These are phyloP conservation scores for Amanita thiersii DNA, from an alignment of 768 basidiomycete genomes.

Conservation along the genomic window DNA sequence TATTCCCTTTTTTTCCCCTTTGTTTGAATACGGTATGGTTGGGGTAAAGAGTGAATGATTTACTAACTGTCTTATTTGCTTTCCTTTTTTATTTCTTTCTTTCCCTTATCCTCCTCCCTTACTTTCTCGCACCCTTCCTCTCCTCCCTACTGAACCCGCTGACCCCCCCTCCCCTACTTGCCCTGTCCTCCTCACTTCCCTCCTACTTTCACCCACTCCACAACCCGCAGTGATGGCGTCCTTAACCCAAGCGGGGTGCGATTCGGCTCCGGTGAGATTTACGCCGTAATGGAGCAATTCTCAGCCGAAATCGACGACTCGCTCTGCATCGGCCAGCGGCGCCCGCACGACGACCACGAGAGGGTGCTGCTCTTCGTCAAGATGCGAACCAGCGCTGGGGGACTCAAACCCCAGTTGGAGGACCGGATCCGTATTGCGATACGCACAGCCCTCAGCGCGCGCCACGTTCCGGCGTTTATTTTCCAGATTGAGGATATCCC, in stretches of 20 bases:
- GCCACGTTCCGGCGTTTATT: conserved; percentile 69
- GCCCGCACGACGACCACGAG: conserved; percentile 58
- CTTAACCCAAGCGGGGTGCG: conserved; percentile 76
- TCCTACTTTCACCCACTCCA: too few relatives aligned
- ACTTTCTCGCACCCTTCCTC: too few relatives aligned
- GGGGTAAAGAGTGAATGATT: too few relatives aligned
- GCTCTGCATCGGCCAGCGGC: conserved; percentile 65
- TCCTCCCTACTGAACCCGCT: too few relatives aligned
- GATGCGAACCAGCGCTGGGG: conserved; percentile 44
- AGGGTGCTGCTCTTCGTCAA: conserved; percentile 72
- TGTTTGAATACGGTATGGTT: too few relatives aligned
- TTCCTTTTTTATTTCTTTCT: too few relatives aligned
- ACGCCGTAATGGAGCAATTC: conserved; percentile 54
- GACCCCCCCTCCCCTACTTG: too few relatives aligned
- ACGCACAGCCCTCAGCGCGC: conserved; percentile 48
- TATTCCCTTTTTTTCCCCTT: too few relatives aligned
- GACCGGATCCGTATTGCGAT: conserved; percentile 49
- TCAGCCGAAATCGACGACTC: conserved; percentile 50
- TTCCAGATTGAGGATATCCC: conserved; percentile 62
- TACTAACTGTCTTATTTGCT: too few relatives aligned
- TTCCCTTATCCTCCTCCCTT: too few relatives aligned
- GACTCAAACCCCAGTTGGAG: conserved; percentile 36
- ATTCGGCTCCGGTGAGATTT: conserved; percentile 81
- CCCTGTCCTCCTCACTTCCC: too few relatives aligned
- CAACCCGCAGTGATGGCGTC: conserved; percentile 65